phyloP scores from a whole-genome alignment of 1,284 basidiomycete species.

The Tylopilus sp. region DNA sequence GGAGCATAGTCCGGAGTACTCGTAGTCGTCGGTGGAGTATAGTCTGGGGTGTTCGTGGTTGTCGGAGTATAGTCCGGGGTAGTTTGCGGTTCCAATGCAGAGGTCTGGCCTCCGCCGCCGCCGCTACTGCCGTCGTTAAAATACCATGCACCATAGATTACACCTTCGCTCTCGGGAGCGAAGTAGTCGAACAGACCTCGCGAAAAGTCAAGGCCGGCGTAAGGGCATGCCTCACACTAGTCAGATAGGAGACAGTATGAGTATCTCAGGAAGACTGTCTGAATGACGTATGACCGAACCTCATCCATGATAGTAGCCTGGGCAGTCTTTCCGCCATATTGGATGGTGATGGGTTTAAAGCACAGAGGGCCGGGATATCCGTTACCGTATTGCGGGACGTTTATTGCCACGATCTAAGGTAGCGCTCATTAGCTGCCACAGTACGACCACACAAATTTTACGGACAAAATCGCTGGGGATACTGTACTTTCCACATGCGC shows the following conservation, averaged over 20 bases:
- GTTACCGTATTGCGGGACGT: constrained; percentile 46
- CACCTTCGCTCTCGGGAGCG: constrained; percentile 43
- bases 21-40: constrained; percentile 14
- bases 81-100: constrained; percentile 19
- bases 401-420: constrained; percentile 44
- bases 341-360: constrained; percentile 61
- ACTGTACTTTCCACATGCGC: constrained; percentile 54
- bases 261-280: constrained; percentile 1
- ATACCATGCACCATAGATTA: constrained; percentile 58
- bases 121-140: constrained; percentile 39
- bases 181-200: constrained; percentile 68
- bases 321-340: constrained; percentile 58
- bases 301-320: constrained; percentile 64
- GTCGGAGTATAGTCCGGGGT: constrained; percentile 17
- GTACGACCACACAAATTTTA: constrained; percentile 11
- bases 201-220: constrained; percentile 76
- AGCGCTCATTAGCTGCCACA: constrained; percentile 6
- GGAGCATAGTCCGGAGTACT: constrained; percentile 9
- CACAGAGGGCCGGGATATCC: constrained; percentile 64
- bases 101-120: constrained; percentile 25
- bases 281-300: constrained; percentile 38
- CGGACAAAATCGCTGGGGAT: constrained; percentile 48
- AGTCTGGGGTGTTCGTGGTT: not conserved
- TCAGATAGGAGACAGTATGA: not conserved
- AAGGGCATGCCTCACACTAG: constrained; percentile 70